Percentiles rank a stretch among this genome's conserved stretches.
Evolutionary conservation across 2,329 filamentous ascomycete genomes (phyloP).

Genomic region (Ophiosphaerella korrae): DNA sequence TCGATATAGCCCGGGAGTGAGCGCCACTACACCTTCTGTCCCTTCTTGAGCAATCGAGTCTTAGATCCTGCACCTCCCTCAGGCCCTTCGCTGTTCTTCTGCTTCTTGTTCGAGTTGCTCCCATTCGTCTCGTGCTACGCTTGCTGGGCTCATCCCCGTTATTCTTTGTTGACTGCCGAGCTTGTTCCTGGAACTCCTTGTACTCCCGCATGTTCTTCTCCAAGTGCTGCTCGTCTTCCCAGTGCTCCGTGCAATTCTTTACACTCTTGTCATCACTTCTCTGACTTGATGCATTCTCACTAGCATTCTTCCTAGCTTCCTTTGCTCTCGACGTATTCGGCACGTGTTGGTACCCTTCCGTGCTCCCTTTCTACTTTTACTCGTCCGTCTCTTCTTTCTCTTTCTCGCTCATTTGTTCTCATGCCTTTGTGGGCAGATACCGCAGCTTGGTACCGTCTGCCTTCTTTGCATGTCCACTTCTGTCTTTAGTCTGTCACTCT

Average conservation of each 20-base stretch:
- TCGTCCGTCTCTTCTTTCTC: constrained; percentile 55
- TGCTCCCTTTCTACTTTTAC: constrained; percentile 53
- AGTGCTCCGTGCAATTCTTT: constrained; percentile 38
- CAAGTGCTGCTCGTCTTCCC: constrained; percentile 36
- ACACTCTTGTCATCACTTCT: constrained; percentile 29
- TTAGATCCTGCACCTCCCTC: constrained; percentile 33
- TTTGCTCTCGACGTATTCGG: background rate
- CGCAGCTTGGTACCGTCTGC: constrained; percentile 4
- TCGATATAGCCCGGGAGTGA: constrained; percentile 47
- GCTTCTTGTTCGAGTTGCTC: constrained; percentile 41
- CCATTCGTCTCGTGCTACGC: constrained; percentile 32
- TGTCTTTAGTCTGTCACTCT: constrained; percentile 58
- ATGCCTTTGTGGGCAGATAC: constrained; percentile 53
- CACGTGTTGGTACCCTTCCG: constrained; percentile 11
- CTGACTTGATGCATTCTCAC: constrained; percentile 3
- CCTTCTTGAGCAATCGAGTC: constrained; percentile 49
- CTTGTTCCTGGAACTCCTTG: constrained; percentile 33
- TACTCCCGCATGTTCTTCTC: constrained; percentile 32
- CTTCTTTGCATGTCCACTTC: constrained; percentile 51
- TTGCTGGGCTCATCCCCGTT: constrained; percentile 17
- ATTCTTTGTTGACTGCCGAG: constrained; percentile 10
- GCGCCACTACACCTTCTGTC: constrained; percentile 52
- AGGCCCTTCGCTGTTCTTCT: constrained; percentile 35
- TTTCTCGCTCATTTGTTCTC: constrained; percentile 54
- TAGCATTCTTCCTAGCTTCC: constrained; percentile 41